Evolutionary conservation across 805 yeast species (phyloP).

Genomic region (Metschnikowia corniflorae): DNA sequence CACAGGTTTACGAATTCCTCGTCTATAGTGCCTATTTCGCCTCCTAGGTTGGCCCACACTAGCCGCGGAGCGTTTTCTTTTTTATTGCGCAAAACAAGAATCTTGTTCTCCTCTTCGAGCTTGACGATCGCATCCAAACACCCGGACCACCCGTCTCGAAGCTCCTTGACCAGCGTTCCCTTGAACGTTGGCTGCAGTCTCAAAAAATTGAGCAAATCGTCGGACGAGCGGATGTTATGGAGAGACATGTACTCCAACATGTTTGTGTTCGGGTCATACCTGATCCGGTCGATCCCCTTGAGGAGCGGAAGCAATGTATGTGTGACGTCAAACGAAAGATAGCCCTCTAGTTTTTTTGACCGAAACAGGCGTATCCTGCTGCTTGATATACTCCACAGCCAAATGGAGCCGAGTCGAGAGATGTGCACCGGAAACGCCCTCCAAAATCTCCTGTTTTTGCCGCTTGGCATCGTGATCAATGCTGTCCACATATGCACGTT

Average conservation of each 20-base stretch:
- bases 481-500: conserved; percentile 16
- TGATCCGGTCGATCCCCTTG: conserved; percentile 72
- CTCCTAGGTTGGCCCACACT: conserved; percentile 86
- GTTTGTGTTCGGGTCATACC: conserved; percentile 55
- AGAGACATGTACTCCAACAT: conserved; percentile 85
- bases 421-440: conserved; percentile 50
- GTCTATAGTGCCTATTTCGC: conserved; percentile 67
- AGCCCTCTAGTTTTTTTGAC: conserved; percentile 62
- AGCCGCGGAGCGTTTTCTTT: conserved; percentile 92
- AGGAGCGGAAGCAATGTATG: conserved; percentile 65
- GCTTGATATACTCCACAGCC: conserved; percentile 87
- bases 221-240: conserved; percentile 79
- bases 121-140: conserved; percentile 76
- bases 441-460: conserved; percentile 24
- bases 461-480: conserved; percentile 32
- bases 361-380: conserved; percentile 64
- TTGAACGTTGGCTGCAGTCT: conserved; percentile 81
- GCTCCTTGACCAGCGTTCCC: conserved; percentile 78
- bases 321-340: conserved; percentile 60
- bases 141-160: conserved; percentile 92
- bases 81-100: conserved; percentile 82
- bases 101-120: conserved; percentile 70
- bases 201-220: conserved; percentile 69
- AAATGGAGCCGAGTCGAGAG: conserved; percentile 82
- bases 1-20: conserved; percentile 81